A percentile compares a stretch with the other conserved stretches of the same genome.
Evolutionary conservation across 2,329 filamentous ascomycete species (phyloP).

Genomic region (Ophiostoma himal-ulmi): DNA sequence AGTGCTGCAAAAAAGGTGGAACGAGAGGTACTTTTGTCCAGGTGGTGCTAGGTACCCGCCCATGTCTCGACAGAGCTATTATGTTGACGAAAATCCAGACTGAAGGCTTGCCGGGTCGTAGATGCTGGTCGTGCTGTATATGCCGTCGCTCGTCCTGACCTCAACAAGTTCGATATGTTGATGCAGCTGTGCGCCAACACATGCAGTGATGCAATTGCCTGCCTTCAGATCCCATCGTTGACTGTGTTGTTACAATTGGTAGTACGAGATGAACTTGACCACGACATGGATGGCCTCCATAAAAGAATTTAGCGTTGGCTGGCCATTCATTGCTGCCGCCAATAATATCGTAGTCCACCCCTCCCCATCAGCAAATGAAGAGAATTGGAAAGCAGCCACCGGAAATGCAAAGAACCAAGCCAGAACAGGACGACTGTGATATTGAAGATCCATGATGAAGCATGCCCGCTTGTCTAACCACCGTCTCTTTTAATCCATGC

Average conservation of each 20-base stretch:
- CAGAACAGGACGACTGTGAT: background rate
- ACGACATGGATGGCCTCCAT: background rate
- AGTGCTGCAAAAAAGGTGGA: background rate
- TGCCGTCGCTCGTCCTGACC: background rate
- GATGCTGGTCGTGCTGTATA: background rate
- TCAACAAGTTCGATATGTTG: background rate
- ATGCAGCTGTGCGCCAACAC: background rate
- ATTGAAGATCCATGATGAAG: background rate
- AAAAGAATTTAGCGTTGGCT: background rate
- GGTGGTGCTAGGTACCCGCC: background rate
- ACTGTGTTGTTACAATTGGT: background rate
- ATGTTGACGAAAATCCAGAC: background rate
- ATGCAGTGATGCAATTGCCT: background rate
- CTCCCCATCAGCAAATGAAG: background rate
- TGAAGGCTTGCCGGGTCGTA: background rate
- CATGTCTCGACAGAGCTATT: background rate
- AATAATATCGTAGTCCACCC: background rate
- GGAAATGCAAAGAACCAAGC: background rate
- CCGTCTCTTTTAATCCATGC: background rate
- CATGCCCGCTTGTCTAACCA: no score
- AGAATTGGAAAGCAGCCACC: background rate
- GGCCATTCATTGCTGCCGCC: background rate
- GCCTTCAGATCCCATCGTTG: background rate
- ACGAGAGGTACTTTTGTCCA: background rate
- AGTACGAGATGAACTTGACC: background rate